A percentile compares a stretch with the other conserved stretches of the same genome.
phyloP scores from a whole-genome alignment of 1,139 yeast species.

The Geotrichum carabidarum region DNA sequence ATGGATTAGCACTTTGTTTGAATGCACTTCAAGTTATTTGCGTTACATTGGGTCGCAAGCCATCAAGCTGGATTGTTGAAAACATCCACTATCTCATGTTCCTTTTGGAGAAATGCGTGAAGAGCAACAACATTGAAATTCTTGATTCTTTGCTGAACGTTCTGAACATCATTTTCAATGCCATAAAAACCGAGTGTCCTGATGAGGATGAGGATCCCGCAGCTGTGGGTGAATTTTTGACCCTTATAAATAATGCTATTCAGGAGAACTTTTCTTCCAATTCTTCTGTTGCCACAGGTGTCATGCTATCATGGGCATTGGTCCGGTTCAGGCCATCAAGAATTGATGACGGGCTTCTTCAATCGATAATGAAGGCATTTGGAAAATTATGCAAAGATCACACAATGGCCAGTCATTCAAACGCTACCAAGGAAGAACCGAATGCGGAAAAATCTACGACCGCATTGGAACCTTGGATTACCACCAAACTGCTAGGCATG shows the following conservation, averaged over 20 bases:
- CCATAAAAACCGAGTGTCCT: conserved; percentile 31
- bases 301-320: conserved; percentile 77
- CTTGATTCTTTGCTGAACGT: conserved; percentile 79
- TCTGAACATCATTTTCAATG: conserved; percentile 53
- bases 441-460: conserved; percentile 9
- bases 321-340: conserved; percentile 68
- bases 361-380: conserved; percentile 76
- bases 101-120: conserved; percentile 74
- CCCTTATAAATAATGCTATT: conserved; percentile 59
- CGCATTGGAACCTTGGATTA: conserved; percentile 71
- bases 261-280: conserved; percentile 79
- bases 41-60: conserved; percentile 76
- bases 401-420: conserved; percentile 38
- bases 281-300: conserved; percentile 88
- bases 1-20: conserved; percentile 63
- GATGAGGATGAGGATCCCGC: conserved; percentile 51
- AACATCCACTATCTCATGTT: conserved; percentile 65
- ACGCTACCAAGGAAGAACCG: conserved; percentile 27
- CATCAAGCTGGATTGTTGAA: conserved; percentile 68
- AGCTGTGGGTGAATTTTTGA: conserved; percentile 56
- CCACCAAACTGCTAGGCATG: conserved; percentile 69
- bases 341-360: conserved; percentile 62
- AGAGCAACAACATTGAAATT: conserved; percentile 74
- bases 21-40: conserved; percentile 88
- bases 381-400: conserved; percentile 88